Evolutionary conservation across 192 early-diverging fungal genomes (phyloP), one percentile per base, ranked within the genome.

Genomic region (Backusella circina): DNA sequence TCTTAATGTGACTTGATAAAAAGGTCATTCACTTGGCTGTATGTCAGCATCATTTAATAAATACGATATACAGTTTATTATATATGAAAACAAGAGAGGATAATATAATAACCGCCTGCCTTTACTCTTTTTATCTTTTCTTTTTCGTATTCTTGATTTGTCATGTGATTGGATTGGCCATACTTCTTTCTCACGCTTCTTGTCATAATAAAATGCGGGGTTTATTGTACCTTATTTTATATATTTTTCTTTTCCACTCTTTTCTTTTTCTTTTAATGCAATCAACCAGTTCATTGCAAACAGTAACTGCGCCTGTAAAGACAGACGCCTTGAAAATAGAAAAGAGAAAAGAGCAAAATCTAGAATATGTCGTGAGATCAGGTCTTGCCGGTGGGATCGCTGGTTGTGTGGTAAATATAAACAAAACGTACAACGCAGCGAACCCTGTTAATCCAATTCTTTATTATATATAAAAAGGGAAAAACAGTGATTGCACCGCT

Each of bases 401-500:
- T 16, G 86, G 86, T 1, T 84, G 83, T 50, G 76, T 83, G 64
- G 86, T 87, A 83, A 33, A 47, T 47, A 47, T 5, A 7, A 47
- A 47, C 18, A 47, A 47, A 2, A 3, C 2, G 33, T n/a, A n/a
- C 10, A n/a, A 47, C 5, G 5, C 16, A 47, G 65, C n/a, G 39
- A 12, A n/a, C 33, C 8, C 23, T 39, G n/a, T 2, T 51, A n/a
- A 21, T 66, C 21, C 2, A 9, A 66, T n/a, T 38, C 37, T 38
- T 38, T 38, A 15, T 13, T 13, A 13, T 2, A 13, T 13, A 41
- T 3, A 41, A 41, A 41, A 47, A 86, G 92, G 94, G 90, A 8
- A 95, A 94, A 72, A 90, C 93, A 4, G 85, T 86, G 0, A 90
- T 94, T 77, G 94, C 94, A 36, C 94, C 94, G 12, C 76, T 95